Conservation (phyloP, 78 protist genomes). For the Capsaspora owczarzaki region DNA sequence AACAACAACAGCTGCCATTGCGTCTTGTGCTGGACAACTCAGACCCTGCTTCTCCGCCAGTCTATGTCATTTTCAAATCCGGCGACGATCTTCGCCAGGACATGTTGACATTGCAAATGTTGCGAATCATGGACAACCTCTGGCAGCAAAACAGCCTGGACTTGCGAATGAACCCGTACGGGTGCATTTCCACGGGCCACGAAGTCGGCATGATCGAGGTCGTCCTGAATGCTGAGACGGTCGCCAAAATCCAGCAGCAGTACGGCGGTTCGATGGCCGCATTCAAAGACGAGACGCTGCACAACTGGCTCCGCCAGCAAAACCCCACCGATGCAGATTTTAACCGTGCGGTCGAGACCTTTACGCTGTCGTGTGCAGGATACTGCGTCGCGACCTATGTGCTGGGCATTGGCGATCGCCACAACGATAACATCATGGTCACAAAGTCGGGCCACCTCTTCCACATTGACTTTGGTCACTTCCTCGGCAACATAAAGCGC, state of each 20-base stretch:
- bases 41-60: slow-evolving; percentile 31
- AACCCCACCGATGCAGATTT: slow-evolving; percentile 38
- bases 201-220: slow-evolving; percentile 80
- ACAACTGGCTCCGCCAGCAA: slow-evolving; percentile 60
- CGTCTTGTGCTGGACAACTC: slow-evolving; percentile 81
- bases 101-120: slow-evolving; percentile 84
- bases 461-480: slow-evolving; percentile 94
- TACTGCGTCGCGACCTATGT: slow-evolving; percentile 96
- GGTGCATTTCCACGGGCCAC: slow-evolving; percentile 80
- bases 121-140: slow-evolving; percentile 70
- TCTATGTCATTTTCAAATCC: slow-evolving; percentile 69
- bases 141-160: slow-evolving; percentile 74
- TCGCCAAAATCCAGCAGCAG: slow-evolving; percentile 48
- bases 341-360: slow-evolving; percentile 66
- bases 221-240: slow-evolving; percentile 73
- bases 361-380: slow-evolving; percentile 80
- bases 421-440: slow-evolving; percentile 85
- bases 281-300: slow-evolving; percentile 48
- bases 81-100: slow-evolving; percentile 96
- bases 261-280: slow-evolving; percentile 77
- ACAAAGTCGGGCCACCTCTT: slow-evolving; percentile 72
- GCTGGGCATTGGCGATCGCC: slow-evolving; percentile 96
- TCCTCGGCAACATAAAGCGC: slow-evolving; percentile 78
- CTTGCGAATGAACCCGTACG: slow-evolving; percentile 63
- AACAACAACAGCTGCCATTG: slow-evolving; percentile 50